Conservation (phyloP, 345 rosid species). For the Pugionium dolabratum region DNA sequence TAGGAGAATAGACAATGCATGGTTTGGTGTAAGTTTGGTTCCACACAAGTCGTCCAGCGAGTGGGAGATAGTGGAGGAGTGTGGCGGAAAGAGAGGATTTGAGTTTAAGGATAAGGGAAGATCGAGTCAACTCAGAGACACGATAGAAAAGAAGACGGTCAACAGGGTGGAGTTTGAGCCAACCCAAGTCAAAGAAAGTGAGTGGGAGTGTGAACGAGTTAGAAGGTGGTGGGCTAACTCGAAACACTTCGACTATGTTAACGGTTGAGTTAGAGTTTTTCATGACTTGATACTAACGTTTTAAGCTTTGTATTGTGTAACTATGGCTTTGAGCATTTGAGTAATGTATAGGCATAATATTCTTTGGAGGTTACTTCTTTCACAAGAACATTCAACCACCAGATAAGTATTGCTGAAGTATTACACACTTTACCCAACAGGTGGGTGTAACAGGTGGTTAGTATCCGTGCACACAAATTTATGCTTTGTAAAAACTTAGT, state of each 20-base stretch:
- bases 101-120: constrained; percentile 41
- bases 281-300: constrained; percentile 19
- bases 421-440: constrained; percentile 22
- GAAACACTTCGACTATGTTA: constrained; percentile 33
- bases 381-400: constrained; percentile 16
- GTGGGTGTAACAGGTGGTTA: constrained; percentile 12
- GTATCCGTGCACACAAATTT: no score
- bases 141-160: constrained; percentile 46
- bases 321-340: background rate
- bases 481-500: no score
- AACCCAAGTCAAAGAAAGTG: constrained; percentile 41
- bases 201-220: constrained; percentile 41
- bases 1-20: constrained; percentile 33
- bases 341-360: background rate
- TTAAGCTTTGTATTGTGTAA: background rate
- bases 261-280: background rate
- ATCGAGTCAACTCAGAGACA: constrained; percentile 25
- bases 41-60: constrained; percentile 47
- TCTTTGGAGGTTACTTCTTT: constrained; percentile 17
- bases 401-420: background rate
- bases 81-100: constrained; percentile 42
- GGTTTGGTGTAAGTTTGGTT: constrained; percentile 32
- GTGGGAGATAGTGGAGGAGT: constrained; percentile 48
- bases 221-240: constrained; percentile 33
- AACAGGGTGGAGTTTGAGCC: constrained; percentile 40